These are phyloP conservation scores for Saccharomyces hybrid DNA, from an alignment of 1,139 yeast species.

Conservation along the genomic window DNA sequence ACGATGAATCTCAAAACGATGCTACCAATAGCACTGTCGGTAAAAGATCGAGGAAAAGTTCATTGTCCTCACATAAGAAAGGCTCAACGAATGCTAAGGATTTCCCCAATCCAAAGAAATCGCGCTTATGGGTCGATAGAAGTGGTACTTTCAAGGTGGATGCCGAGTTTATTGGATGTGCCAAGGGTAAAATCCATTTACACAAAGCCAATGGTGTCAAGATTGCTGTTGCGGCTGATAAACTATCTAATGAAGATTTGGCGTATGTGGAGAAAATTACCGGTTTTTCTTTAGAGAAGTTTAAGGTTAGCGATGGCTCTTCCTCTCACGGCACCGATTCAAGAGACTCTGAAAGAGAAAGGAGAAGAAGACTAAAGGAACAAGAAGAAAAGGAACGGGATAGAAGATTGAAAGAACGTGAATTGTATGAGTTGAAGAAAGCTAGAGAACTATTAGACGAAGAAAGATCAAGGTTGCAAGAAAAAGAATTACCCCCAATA, in stretches of 20 bases:
- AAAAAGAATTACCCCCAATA: conserved; percentile 31
- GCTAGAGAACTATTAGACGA: conserved; percentile 33
- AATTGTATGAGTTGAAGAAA: conserved; percentile 28
- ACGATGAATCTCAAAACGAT: conserved; percentile 25
- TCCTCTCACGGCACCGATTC: conserved; percentile 15
- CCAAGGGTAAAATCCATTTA: conserved; percentile 88
- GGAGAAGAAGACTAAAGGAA: conserved; percentile 34
- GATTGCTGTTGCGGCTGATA: conserved; percentile 89
- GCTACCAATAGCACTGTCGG: conserved; percentile 24
- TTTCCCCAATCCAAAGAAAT: conserved; percentile 71
- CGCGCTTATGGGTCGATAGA: conserved; percentile 95
- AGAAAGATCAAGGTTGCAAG: conserved; percentile 27
- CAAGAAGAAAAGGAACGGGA: conserved; percentile 32
- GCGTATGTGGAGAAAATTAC: conserved; percentile 88
- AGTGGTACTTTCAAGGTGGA: conserved; percentile 93
- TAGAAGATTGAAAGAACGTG: conserved; percentile 30
- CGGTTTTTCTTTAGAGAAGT: conserved; percentile 64
- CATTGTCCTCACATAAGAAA: conserved; percentile 21
- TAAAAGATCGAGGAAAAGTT: conserved; percentile 13
- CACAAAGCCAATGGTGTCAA: conserved; percentile 95
- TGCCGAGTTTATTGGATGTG: conserved; percentile 89
- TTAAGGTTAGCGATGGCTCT: conserved; percentile 32
- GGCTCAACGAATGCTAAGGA: conserved; percentile 31
- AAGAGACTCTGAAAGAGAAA: conserved; percentile 32
- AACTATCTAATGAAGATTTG: conserved; percentile 74